Conservation (phyloP, 306 rosid species). For the Clitoria ternatea region DNA sequence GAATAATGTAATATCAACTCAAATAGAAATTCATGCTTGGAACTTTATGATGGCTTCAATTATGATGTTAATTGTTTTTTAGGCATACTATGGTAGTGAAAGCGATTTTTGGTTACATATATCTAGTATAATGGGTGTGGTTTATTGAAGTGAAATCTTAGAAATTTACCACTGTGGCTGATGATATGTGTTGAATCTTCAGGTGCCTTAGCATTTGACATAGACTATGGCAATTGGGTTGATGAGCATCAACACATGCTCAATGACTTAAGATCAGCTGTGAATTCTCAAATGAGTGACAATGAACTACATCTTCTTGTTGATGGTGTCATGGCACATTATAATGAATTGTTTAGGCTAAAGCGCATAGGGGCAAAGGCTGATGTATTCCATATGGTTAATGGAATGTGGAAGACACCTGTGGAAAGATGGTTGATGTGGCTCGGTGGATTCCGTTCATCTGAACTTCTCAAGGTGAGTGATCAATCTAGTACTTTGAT, state of each 20-base stretch:
- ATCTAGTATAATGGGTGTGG: not conserved
- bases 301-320: slow-evolving; percentile 60
- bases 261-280: slow-evolving; percentile 56
- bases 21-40: not conserved
- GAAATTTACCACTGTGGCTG: not conserved
- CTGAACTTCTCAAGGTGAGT: slow-evolving; percentile 74
- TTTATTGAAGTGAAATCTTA: not conserved
- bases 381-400: slow-evolving; percentile 69
- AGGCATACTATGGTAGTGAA: not conserved
- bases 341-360: slow-evolving; percentile 66
- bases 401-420: slow-evolving; percentile 82
- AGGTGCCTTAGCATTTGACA: slow-evolving; percentile 71
- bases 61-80: not conserved
- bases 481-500: not conserved
- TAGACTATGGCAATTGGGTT: slow-evolving; percentile 74
- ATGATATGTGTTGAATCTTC: slow-evolving; percentile 4
- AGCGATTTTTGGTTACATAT: too few species aligned
- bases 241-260: slow-evolving; percentile 72
- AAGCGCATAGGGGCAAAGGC: slow-evolving; percentile 71
- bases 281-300: slow-evolving; percentile 68
- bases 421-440: slow-evolving; percentile 81
- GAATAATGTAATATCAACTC: too few species aligned
- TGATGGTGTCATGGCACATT: slow-evolving; percentile 64
- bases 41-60: not conserved
- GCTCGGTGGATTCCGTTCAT: slow-evolving; percentile 85